Base-by-base conservation (phyloP, 768 basidiomycete species). In the Calocybe cyanea region DNA sequence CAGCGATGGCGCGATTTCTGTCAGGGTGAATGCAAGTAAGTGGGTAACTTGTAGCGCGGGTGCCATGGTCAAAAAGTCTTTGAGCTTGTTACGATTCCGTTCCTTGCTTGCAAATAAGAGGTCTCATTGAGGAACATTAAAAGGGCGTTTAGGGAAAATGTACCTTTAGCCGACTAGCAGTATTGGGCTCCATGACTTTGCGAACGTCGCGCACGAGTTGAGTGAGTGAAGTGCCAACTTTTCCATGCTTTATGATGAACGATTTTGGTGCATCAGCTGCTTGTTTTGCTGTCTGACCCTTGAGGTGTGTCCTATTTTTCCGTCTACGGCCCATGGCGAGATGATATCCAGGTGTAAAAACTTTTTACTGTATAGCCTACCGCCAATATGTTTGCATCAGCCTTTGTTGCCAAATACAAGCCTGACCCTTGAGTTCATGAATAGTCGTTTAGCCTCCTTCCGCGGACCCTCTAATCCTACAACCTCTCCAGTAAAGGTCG, bases 131-230 rank as follows among this genome's bases (percentile, higher is more conserved):
- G 34, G 14, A 5, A 18, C 34, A 14, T 35, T 8, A 8, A 32
- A 8, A 8, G 31, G 34, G 34, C 14, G 11, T 13, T 3, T 17
- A 17, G 9, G 7, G 11, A 38, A 20, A 18, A 70, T 70, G 53
- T 51, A 95, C 94, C 68, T 72, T 83, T n/a, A 99, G 76, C 40
- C 96, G 78, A 51, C 84, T 85, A 15, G 95, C 96, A 11, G 96
- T 99, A 59, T 97, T 92, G 49, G 96, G 96, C 63, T 99, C 96
- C 90, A 99, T 91, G 49, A 96, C 90, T 65, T 90, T 89, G 58
- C 96, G 76, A 59, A 96, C 71, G 68, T 99, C 95, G 45, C 89
- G 79, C 15, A 97, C 94, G 30, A 99, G 85, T 59, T 93, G 90
- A 4, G 83, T 68, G 45, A 97, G 71, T 7, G 91, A 92, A 39